Percentiles rank a stretch among this genome's conserved stretches.
These are phyloP conservation scores for Daldinia bambusicola DNA, from an alignment of 495 filamentous ascomycete species.

Conservation along the genomic window DNA sequence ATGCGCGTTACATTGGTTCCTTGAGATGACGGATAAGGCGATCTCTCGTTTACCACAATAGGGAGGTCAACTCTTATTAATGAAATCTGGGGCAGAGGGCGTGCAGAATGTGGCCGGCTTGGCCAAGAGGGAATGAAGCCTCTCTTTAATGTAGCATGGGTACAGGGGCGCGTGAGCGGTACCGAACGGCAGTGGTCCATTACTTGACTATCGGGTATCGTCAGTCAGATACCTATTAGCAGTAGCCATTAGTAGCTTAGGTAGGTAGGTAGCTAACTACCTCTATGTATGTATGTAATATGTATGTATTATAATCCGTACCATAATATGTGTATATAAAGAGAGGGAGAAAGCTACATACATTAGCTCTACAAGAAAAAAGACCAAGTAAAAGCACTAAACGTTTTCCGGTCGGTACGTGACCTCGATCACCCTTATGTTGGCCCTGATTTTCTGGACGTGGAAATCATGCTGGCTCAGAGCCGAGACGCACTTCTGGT, in stretches of 20 bases:
- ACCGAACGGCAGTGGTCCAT: slow-evolving; percentile 38
- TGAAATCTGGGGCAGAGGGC: slow-evolving; percentile 35
- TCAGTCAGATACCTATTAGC: slow-evolving; percentile 11
- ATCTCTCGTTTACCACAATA: slow-evolving; percentile 25
- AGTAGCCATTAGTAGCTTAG: too few species aligned
- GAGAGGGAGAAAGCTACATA: slow-evolving; percentile 2
- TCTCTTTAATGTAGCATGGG: slow-evolving; percentile 36
- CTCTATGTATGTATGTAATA: neutral
- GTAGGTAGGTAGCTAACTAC: slow-evolving; percentile 13
- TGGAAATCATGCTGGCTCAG: slow-evolving; percentile 23
- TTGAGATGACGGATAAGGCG: slow-evolving; percentile 23
- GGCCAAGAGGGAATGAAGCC: slow-evolving; percentile 35
- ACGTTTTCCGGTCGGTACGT: slow-evolving; percentile 34
- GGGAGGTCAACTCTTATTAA: slow-evolving; percentile 37
- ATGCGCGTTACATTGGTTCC: slow-evolving; percentile 32
- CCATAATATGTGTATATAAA: neutral
- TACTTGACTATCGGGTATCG: slow-evolving; percentile 40
- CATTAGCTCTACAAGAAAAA: slow-evolving; percentile 18
- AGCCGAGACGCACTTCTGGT: slow-evolving; percentile 29
- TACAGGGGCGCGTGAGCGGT: slow-evolving; percentile 36
- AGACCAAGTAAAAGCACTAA: slow-evolving; percentile 23
- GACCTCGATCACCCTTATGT: slow-evolving; percentile 33
- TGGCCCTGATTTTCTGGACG: slow-evolving; percentile 26
- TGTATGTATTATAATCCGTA: neutral
- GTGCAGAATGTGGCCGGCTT: slow-evolving; percentile 34